Conservation (phyloP, 805 yeast species). For the Barnettozyma sp. region DNA sequence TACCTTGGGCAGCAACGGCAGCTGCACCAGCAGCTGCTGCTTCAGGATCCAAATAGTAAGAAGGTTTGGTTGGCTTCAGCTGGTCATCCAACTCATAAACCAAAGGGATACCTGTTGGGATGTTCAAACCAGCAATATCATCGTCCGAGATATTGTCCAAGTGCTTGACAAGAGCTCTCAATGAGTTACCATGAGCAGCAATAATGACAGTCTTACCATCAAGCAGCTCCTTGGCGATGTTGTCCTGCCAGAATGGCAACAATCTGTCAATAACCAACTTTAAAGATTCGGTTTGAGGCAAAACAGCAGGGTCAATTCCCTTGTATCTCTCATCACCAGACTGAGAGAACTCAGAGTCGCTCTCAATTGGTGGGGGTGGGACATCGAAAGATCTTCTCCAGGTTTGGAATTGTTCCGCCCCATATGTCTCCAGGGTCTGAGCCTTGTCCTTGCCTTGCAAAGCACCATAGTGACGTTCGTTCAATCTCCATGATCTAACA, state of each 20-base stretch:
- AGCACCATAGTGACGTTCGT: conserved; percentile 99
- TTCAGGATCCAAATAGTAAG: conserved; percentile 97
- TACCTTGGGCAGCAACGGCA: conserved; percentile 97
- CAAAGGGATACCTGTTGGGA: conserved; percentile 98
- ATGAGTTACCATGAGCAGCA: conserved; percentile 98
- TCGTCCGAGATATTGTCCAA: conserved; percentile 88
- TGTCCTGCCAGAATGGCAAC: conserved; percentile 95
- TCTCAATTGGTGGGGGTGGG: conserved; percentile 88
- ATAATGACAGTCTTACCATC: conserved; percentile 84
- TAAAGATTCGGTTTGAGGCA: conserved; percentile 93
- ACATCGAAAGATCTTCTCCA: conserved; percentile 97
- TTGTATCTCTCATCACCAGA: conserved; percentile 78
- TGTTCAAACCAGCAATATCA: conserved; percentile 90
- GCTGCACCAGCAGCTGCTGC: conserved; percentile 99
- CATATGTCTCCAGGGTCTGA: conserved; percentile 78
- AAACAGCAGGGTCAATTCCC: conserved; percentile 74
- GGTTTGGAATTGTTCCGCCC: conserved; percentile 87
- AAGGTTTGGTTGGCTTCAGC: conserved; percentile 85
- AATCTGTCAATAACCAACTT: conserved; percentile 92
- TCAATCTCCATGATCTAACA: conserved; percentile 94
- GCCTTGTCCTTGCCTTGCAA: conserved; percentile 98
- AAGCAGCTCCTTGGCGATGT: conserved; percentile 76
- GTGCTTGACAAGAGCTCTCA: conserved; percentile 94
- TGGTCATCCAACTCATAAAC: conserved; percentile 88
- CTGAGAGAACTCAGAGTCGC: conserved; percentile 77